These are phyloP conservation scores for Pseudopyricularia cyperi DNA, from an alignment of 2,329 filamentous ascomycete species.

Conservation along the genomic window DNA sequence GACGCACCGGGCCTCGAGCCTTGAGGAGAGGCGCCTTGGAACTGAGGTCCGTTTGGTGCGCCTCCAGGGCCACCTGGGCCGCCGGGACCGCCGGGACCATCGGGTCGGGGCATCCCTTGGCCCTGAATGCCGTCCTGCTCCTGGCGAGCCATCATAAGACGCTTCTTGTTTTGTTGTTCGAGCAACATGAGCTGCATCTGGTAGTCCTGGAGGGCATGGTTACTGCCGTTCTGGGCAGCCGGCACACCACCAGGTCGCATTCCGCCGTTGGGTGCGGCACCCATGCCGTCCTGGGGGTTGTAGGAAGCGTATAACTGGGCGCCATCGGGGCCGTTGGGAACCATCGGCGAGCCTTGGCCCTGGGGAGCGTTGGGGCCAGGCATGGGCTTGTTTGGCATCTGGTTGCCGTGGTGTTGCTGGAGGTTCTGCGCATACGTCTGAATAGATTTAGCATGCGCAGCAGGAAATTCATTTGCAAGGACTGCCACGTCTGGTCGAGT, in stretches of 20 bases:
- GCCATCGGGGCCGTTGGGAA: conserved; percentile 54
- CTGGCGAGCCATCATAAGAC: conserved; percentile 70
- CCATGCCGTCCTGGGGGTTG: conserved; percentile 45
- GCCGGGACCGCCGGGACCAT: conserved; percentile 31
- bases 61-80: conserved; percentile 36
- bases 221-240: conserved; percentile 43
- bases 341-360: conserved; percentile 72
- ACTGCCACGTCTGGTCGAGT: conserved; percentile 41
- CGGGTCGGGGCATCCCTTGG: conserved; percentile 33
- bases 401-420: conserved; percentile 66
- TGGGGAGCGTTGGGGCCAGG: conserved; percentile 59
- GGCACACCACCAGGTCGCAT: conserved; percentile 39
- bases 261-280: conserved; percentile 28
- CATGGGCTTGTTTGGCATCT: conserved; percentile 73
- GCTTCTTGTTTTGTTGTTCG: conserved; percentile 80
- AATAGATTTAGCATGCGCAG: conserved; percentile 69
- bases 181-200: conserved; percentile 83
- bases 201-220: conserved; percentile 74
- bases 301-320: conserved; percentile 45
- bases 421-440: conserved; percentile 78
- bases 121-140: conserved; percentile 45
- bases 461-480: conserved; percentile 41
- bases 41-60: conserved; percentile 46
- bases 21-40: conserved; percentile 59
- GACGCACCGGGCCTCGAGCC: conserved; percentile 57